These are phyloP conservation scores for Populus hybrid DNA, from an alignment of 441 rosid species.

Conservation along the genomic window DNA sequence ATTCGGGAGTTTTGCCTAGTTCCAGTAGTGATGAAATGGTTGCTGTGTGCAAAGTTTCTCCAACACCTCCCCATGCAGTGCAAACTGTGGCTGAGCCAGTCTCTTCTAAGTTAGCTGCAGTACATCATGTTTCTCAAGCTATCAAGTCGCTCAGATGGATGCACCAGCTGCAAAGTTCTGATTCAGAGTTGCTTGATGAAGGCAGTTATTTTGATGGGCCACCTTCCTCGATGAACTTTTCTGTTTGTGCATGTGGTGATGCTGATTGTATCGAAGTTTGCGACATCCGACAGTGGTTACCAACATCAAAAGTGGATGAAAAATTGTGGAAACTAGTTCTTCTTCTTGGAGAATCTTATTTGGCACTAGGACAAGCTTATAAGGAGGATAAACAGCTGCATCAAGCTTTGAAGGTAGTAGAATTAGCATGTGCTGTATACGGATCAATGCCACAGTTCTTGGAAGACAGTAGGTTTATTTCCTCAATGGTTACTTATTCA, in stretches of 20 bases:
- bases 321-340: slow-evolving; percentile 92
- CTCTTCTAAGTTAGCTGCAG: slow-evolving; percentile 79
- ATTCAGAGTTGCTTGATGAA: slow-evolving; percentile 36
- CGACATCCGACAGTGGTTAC: slow-evolving; percentile 93
- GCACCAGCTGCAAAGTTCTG: slow-evolving; percentile 70
- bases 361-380: slow-evolving; percentile 83
- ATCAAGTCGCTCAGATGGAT: slow-evolving; percentile 92
- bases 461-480: slow-evolving; percentile 63
- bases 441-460: slow-evolving; percentile 94
- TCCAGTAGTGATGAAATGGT: slow-evolving; percentile 30
- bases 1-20: slow-evolving; percentile 24
- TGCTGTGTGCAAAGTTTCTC: slow-evolving; percentile 36
- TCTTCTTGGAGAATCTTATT: slow-evolving; percentile 92
- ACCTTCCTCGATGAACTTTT: slow-evolving; percentile 42
- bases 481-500: slow-evolving; percentile 54
- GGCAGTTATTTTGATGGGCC: slow-evolving; percentile 26
- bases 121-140: slow-evolving; percentile 96
- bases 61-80: slow-evolving; percentile 38
- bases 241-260: slow-evolving; percentile 93
- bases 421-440: slow-evolving; percentile 77
- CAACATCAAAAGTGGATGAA: slow-evolving; percentile 77
- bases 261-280: slow-evolving; percentile 95
- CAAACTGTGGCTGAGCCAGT: slow-evolving; percentile 60
- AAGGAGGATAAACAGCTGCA: slow-evolving; percentile 79
- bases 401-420: slow-evolving; percentile 76